A percentile compares a stretch with the other conserved stretches of the same genome.
These are phyloP conservation scores for Rugonectria rugulosa DNA, from an alignment of 2,329 filamentous ascomycete genomes.

Conservation along the genomic window DNA sequence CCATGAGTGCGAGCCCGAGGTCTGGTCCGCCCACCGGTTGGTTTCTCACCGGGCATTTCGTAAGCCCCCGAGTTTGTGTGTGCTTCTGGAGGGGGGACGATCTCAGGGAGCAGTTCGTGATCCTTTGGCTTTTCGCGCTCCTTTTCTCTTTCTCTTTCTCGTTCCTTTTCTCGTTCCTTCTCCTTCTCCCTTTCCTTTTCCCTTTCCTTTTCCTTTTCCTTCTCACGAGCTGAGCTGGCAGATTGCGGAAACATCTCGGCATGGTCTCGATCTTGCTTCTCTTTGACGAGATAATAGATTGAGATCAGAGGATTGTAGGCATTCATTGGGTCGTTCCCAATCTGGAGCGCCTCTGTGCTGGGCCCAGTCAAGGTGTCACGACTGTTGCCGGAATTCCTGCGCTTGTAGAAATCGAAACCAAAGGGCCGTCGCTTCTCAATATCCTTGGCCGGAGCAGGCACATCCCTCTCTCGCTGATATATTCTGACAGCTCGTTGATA, in stretches of 20 bases:
- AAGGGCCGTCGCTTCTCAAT: constrained; percentile 88
- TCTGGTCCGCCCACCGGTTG: constrained; percentile 82
- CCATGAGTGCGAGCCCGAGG: constrained; percentile 92
- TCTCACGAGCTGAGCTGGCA: constrained; percentile 50
- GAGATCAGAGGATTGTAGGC: constrained; percentile 92
- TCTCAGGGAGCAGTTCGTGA: constrained; percentile 69
- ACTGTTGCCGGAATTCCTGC: constrained; percentile 87
- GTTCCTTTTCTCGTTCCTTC: constrained; percentile 40
- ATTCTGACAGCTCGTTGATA: constrained; percentile 86
- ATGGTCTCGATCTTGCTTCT: constrained; percentile 86
- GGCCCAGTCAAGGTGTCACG: constrained; percentile 84
- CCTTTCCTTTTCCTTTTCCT: constrained; percentile 37
- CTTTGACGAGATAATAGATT: constrained; percentile 93
- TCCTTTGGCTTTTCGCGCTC: constrained; percentile 46
- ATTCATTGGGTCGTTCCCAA: constrained; percentile 88
- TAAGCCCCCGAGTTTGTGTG: constrained; percentile 87
- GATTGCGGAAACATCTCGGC: constrained; percentile 51
- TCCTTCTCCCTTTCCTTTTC: constrained; percentile 37
- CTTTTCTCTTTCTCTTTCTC: constrained; percentile 47
- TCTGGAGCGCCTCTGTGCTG: constrained; percentile 84
- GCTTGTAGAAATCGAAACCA: constrained; percentile 94
- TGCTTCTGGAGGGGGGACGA: constrained; percentile 82
- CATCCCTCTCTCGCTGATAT: constrained; percentile 71
- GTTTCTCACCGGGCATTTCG: constrained; percentile 88
- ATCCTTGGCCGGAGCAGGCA: constrained; percentile 64